Percentiles rank a stretch among this genome's conserved stretches.
These are phyloP conservation scores for Patellifolia procumbens DNA, from an alignment of 179 eudicot species.

Conservation along the genomic window DNA sequence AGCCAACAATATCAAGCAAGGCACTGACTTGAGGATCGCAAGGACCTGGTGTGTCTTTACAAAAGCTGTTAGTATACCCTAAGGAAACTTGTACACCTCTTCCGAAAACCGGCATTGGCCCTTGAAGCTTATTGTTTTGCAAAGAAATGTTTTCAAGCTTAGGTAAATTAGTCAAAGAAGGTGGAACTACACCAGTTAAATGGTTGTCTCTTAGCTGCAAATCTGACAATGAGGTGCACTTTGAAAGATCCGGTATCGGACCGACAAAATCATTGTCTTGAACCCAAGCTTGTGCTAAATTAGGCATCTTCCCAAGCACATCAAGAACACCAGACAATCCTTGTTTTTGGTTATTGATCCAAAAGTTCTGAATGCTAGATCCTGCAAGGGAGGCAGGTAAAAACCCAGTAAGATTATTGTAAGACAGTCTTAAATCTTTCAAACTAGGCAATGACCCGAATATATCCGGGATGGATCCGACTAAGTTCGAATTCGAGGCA, in stretches of 20 bases:
- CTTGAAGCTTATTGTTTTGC: constrained; percentile 41
- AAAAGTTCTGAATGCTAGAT: constrained; percentile 22
- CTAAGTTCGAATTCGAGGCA: constrained; percentile 26
- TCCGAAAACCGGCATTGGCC: constrained; percentile 35
- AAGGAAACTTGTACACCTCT: constrained; percentile 27
- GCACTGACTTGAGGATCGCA: constrained; percentile 39
- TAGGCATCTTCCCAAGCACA: constrained; percentile 34
- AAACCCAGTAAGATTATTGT: constrained; percentile 35
- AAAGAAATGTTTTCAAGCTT: constrained; percentile 31
- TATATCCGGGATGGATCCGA: constrained; percentile 36
- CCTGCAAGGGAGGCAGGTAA: constrained; percentile 33
- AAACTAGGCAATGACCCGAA: constrained; percentile 29
- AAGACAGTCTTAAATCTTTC: constrained; percentile 26
- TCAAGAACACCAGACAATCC: constrained; percentile 35
- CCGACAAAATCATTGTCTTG: constrained; percentile 38
- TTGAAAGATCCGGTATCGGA: constrained; percentile 34
- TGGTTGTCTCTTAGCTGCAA: constrained; percentile 42
- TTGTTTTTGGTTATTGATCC: constrained; percentile 36
- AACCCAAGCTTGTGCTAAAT: constrained; percentile 38
- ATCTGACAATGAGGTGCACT: constrained; percentile 35
- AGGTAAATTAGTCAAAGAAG: constrained; percentile 29
- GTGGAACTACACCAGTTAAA: constrained; percentile 37
- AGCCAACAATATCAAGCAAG: constrained; percentile 30
- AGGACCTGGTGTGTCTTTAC: constrained; percentile 30
- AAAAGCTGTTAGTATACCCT: constrained; percentile 33